Percentiles rank a stretch among this genome's conserved stretches.
These are phyloP conservation scores for Triticum dicoccoides DNA, from an alignment of 176 grass and related monocot genomes.

Conservation along the genomic window DNA sequence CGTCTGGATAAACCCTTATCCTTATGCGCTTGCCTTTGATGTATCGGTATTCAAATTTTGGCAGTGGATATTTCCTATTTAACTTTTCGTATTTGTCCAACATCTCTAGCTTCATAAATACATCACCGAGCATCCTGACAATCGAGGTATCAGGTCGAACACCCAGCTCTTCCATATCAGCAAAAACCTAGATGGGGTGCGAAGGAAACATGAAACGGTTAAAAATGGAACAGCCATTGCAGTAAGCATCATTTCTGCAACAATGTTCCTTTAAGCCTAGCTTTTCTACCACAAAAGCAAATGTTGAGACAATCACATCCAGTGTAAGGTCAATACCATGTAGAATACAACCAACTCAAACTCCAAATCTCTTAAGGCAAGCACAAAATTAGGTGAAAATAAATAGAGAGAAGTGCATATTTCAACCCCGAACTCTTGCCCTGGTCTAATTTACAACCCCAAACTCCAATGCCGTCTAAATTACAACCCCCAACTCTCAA, in stretches of 20 bases:
- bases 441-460: no score
- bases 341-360: background rate
- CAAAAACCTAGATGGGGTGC: slow-evolving; percentile 55
- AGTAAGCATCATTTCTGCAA: background rate
- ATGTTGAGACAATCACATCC: background rate
- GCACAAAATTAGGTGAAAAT: background rate
- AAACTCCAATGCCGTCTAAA: no score
- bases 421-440: no score
- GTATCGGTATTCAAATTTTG: slow-evolving; percentile 79
- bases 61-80: slow-evolving; percentile 80
- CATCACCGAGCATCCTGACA: slow-evolving; percentile 71
- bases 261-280: background rate
- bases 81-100: slow-evolving; percentile 84
- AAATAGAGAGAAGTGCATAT: background rate
- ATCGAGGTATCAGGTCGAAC: slow-evolving; percentile 80
- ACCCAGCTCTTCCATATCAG: slow-evolving; percentile 96
- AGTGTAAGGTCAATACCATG: background rate
- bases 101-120: slow-evolving; percentile 85
- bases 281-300: background rate
- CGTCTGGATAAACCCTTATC: slow-evolving; percentile 53
- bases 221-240: background rate
- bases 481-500: no score
- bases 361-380: background rate
- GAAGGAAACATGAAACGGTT: background rate
- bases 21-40: slow-evolving; percentile 83